Evolutionary conservation across 495 filamentous ascomycete genomes (phyloP).

Genomic region (Poronia punctata): DNA sequence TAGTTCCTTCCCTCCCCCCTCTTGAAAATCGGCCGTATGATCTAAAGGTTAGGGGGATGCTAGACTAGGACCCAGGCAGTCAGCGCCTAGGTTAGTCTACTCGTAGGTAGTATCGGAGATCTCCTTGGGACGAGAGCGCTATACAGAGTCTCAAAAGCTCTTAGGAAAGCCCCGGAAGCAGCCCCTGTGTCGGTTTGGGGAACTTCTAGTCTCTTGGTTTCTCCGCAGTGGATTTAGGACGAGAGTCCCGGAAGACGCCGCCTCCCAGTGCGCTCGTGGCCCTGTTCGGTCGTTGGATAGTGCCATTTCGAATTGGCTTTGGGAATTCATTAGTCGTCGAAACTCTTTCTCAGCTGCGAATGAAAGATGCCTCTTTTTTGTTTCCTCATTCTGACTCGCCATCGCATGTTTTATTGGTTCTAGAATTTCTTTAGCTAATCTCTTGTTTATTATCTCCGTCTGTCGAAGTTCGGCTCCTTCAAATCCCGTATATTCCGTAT

Average conservation of each 20-base stretch:
- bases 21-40: background rate
- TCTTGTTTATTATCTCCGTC: no score
- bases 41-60: background rate
- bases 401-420: no score
- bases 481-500: background rate
- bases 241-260: slow-evolving; percentile 10
- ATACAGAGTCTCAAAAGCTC: background rate
- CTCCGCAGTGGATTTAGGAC: slow-evolving; percentile 9
- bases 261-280: slow-evolving; percentile 4
- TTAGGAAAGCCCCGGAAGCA: background rate
- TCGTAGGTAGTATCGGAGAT: slow-evolving; percentile 9
- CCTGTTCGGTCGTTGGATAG: slow-evolving; percentile 3
- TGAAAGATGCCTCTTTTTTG: background rate
- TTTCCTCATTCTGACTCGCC: background rate
- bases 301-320: background rate
- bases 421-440: no score
- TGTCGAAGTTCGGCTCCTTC: background rate
- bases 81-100: no score
- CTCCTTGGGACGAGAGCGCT: background rate
- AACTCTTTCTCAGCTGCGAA: background rate
- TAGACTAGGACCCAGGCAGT: no score
- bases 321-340: background rate
- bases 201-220: no score
- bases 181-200: no score
- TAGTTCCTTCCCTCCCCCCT: background rate